phyloP scores from a whole-genome alignment of 192 early-diverging fungal genomes.

The Mortierella antarctica region DNA sequence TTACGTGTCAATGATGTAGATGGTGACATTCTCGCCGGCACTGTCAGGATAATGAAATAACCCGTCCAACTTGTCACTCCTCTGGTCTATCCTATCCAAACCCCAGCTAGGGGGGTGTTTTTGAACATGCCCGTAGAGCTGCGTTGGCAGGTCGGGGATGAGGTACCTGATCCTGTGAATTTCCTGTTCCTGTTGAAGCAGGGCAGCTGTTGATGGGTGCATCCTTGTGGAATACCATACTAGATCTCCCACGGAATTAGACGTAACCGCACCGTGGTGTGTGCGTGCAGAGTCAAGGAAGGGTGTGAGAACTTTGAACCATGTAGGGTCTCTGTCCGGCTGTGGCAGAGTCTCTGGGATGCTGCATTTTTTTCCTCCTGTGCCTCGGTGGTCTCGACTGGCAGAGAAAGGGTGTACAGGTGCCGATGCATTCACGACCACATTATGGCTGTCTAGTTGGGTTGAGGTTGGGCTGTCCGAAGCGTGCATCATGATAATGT shows the following conservation, averaged over 20 bases:
- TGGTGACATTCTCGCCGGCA: conserved; percentile 44
- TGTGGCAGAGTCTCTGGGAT: background rate
- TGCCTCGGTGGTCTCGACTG: background rate
- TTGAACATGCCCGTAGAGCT: conserved; percentile 37
- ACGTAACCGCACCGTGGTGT: background rate
- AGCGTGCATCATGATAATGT: conserved; percentile 50
- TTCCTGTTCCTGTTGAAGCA: conserved; percentile 17
- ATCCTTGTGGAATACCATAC: conserved; percentile 36
- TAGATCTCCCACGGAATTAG: conserved; percentile 14
- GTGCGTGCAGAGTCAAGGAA: background rate
- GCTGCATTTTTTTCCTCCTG: background rate
- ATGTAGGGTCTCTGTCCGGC: conserved; percentile 1
- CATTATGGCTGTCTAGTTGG: background rate
- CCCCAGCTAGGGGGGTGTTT: conserved; percentile 44
- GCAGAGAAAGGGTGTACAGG: background rate
- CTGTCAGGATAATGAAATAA: conserved; percentile 31
- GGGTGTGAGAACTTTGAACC: conserved; percentile 19
- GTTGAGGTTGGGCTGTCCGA: background rate
- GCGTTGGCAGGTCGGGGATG: conserved; percentile 29
- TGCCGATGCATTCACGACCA: conserved; percentile 5
- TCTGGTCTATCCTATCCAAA: conserved; percentile 45
- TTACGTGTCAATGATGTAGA: conserved; percentile 56
- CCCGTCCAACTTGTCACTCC: conserved; percentile 28
- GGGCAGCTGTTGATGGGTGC: conserved; percentile 19
- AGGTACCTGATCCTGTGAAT: conserved; percentile 33